phyloP scores from a whole-genome alignment of 306 rosid genomes.

The Oemleria cerasiformis region DNA sequence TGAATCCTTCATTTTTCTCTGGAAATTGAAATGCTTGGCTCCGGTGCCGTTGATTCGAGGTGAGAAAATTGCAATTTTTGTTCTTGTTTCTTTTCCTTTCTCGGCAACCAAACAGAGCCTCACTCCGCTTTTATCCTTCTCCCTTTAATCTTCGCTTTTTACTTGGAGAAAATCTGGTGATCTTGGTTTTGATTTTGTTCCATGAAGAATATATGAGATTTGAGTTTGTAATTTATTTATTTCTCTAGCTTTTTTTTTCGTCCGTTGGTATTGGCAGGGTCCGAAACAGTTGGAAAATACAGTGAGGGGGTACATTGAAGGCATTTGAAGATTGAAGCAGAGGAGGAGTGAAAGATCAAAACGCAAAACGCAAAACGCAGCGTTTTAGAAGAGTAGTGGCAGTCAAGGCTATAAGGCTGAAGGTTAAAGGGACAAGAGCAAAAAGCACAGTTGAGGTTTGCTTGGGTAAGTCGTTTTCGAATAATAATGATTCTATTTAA shows the following conservation, averaged over 20 bases:
- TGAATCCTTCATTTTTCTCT: background rate
- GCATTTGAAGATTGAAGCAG: too few relatives aligned
- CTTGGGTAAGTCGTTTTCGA: constrained; percentile 70
- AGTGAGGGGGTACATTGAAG: too few relatives aligned
- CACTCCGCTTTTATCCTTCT: background rate
- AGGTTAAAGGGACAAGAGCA: constrained; percentile 14
- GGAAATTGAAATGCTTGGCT: background rate
- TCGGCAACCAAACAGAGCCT: constrained; percentile 30
- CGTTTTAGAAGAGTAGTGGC: background rate
- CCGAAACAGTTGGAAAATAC: too few relatives aligned
- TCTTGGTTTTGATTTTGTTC: background rate
- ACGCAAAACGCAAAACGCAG: too few relatives aligned
- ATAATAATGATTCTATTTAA: constrained; percentile 37
- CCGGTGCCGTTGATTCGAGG: background rate
- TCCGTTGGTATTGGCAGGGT: too few relatives aligned
- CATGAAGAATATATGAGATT: too few relatives aligned
- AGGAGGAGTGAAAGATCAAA: too few relatives aligned
- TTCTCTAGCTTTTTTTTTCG: too few relatives aligned
- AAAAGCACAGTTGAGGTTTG: constrained; percentile 38
- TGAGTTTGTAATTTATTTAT: too few relatives aligned
- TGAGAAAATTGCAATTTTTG: constrained; percentile 8
- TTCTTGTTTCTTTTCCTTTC: constrained; percentile 16
- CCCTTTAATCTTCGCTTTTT: background rate
- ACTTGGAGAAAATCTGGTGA: too few relatives aligned
- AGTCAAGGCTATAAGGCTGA: background rate